phyloP scores from a whole-genome alignment of 2,329 filamentous ascomycete species.

The Pseudocercospora vitis region DNA sequence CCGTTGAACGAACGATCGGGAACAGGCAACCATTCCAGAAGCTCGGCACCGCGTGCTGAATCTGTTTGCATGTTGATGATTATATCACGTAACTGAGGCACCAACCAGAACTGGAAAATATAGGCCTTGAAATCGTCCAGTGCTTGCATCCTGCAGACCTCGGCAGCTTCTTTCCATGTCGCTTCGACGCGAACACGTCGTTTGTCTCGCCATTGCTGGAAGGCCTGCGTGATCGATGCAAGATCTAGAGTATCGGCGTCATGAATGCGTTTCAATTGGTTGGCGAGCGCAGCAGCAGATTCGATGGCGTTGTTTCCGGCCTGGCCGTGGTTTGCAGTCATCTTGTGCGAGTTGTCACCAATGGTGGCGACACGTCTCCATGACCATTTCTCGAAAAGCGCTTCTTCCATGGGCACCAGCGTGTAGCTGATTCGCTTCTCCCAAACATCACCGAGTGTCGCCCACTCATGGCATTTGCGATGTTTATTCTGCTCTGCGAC shows the following conservation, averaged over 20 bases:
- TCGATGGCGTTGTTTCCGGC: slow-evolving; percentile 32
- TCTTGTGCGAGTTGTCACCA: slow-evolving; percentile 33
- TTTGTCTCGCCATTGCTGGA: slow-evolving; percentile 26
- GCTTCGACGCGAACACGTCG: slow-evolving; percentile 22
- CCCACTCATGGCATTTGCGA: slow-evolving; percentile 27
- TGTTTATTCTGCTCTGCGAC: slow-evolving; percentile 32
- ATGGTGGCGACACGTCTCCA: slow-evolving; percentile 31
- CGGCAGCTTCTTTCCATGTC: slow-evolving; percentile 21
- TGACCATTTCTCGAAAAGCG: slow-evolving; percentile 29
- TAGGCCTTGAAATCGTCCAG: slow-evolving; percentile 18
- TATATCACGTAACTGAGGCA: slow-evolving; percentile 16
- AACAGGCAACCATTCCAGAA: slow-evolving; percentile 34
- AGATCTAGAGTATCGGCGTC: slow-evolving; percentile 4
- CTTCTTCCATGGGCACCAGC: slow-evolving; percentile 34
- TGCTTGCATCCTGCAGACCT: slow-evolving; percentile 26
- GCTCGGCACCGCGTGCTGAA: slow-evolving; percentile 28
- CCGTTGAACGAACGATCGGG: slow-evolving; percentile 30
- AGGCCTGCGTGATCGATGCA: slow-evolving; percentile 8
- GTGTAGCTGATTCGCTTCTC: slow-evolving; percentile 32
- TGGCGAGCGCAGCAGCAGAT: slow-evolving; percentile 30
- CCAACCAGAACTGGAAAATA: slow-evolving; percentile 14
- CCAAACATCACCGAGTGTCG: slow-evolving; percentile 38
- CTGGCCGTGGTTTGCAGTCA: slow-evolving; percentile 29
- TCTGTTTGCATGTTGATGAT: slow-evolving; percentile 19
- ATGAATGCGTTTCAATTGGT: slow-evolving; percentile 23